Percentiles rank a stretch among this genome's conserved stretches.
phyloP scores from a whole-genome alignment of 2,329 filamentous ascomycete species.

The Lachnellula willkommii region DNA sequence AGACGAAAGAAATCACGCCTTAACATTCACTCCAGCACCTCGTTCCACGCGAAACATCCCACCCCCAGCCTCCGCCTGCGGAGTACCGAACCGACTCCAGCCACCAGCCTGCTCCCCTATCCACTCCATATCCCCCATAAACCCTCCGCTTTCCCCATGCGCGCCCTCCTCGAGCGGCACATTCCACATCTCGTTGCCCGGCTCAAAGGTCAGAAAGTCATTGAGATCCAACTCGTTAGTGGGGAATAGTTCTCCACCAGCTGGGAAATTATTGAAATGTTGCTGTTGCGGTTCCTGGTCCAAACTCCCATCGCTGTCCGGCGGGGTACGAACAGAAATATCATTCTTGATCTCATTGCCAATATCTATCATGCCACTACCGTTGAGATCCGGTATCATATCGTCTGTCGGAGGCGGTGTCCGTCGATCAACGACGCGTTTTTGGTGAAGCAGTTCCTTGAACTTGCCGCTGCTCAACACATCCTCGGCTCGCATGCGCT shows the following conservation, averaged over 20 bases:
- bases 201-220: conserved; percentile 24
- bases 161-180: conserved; percentile 21
- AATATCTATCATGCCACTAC: conserved; percentile 5
- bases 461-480: conserved; percentile 2
- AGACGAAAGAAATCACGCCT: too few relatives aligned
- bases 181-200: conserved; percentile 18
- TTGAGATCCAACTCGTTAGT: conserved; percentile 16
- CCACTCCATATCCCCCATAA: conserved; percentile 26
- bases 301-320: conserved; percentile 8
- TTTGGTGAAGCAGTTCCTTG: conserved; percentile 4
- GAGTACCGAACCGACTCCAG: conserved; percentile 22
- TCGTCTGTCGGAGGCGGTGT: conserved; percentile 12
- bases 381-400: neutral
- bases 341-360: neutral
- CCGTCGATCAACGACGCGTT: neutral
- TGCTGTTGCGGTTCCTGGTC: neutral
- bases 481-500: neutral
- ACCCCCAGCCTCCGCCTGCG: neutral
- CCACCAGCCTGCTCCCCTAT: conserved; percentile 18
- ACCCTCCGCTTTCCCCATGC: conserved; percentile 25
- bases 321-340: conserved; percentile 17
- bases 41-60: too few relatives aligned
- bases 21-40: too few relatives aligned
- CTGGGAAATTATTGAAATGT: neutral
- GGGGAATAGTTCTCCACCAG: neutral